Evolutionary conservation across 2,329 filamentous ascomycete species (phyloP), one percentile per base, ranked within the genome.

Genomic region (Alternaria conjuncta): DNA sequence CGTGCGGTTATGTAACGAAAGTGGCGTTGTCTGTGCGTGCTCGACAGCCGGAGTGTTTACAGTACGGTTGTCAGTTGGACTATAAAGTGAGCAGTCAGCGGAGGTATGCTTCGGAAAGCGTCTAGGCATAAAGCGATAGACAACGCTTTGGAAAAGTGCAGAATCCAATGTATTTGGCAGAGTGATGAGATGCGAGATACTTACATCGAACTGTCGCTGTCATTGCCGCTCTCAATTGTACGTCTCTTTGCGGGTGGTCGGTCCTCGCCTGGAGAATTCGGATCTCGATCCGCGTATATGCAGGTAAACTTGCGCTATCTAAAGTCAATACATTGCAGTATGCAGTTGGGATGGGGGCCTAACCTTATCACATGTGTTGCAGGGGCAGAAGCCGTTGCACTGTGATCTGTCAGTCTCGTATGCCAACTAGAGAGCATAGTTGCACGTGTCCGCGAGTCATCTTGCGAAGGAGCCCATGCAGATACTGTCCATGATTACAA

Each of bases 311-410:
- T 79, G 47, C 79, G 77, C 78, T 80, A 63, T 13, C n/a, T n/a
- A n/a, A 15, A 7, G 66, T 78, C 54, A 77, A 70, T 60, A 59
- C 11, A 25, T 2, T 28, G 21, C 53, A 30, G 18, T 25, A 55
- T 43, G 44, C 23, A 41, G 2, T 41, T 12, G 32, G 28, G 21
- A 12, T 32, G 13, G 41, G 28, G 11, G 21, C 44, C 55, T 79
- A 75, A 86, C 84, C 78, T 87, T 89, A 47, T 81, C 79, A 77
- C 88, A 90, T 23, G 85, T 86, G 62, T 83, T 84, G 76, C 88
- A 90, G 41, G 87, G 87, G 55, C 81, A 82, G 50, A 82, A 72
- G 25, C 87, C 87, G 77, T 89, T 87, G 77, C 87, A 89, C 87
- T 89, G 67, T 53, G 51, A 44, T 30, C 13, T 61, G 63, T 74